Percentiles rank a stretch among this genome's conserved stretches.
These are phyloP conservation scores for Adansonia digitata DNA, from an alignment of 345 rosid genomes.

Conservation along the genomic window DNA sequence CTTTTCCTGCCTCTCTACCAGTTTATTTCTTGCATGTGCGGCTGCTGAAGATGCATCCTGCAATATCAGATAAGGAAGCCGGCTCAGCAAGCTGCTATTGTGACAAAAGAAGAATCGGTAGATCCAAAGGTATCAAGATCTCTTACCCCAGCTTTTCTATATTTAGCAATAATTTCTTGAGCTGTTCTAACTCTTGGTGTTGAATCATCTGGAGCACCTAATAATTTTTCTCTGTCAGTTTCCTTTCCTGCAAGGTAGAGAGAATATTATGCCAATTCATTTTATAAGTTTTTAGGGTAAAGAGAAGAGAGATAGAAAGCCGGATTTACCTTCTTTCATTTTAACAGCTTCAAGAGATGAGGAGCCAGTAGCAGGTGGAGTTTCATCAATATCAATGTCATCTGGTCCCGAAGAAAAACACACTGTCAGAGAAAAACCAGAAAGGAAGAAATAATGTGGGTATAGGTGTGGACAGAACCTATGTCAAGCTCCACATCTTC, in stretches of 20 bases:
- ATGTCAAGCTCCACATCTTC: constrained; percentile 33
- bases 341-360: constrained; percentile 29
- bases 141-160: constrained; percentile 42
- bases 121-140: background rate
- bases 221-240: constrained; percentile 41
- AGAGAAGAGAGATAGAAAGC: background rate
- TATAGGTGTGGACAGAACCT: constrained; percentile 27
- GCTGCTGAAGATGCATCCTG: constrained; percentile 51
- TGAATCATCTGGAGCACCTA: constrained; percentile 32
- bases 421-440: constrained; percentile 1
- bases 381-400: constrained; percentile 51
- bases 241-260: constrained; percentile 27
- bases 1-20: constrained; percentile 37
- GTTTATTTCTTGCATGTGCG: constrained; percentile 43
- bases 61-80: constrained; percentile 4
- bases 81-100: background rate
- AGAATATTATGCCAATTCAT: background rate
- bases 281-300: background rate
- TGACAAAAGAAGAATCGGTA: background rate
- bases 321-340: constrained; percentile 22
- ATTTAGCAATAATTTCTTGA: constrained; percentile 49
- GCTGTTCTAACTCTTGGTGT: constrained; percentile 39
- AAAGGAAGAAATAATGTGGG: background rate
- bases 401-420: constrained; percentile 30
- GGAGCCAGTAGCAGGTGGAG: constrained; percentile 16